These are phyloP conservation scores for Leishmania lainsoni DNA, from an alignment of 208 protist genomes.

Conservation along the genomic window DNA sequence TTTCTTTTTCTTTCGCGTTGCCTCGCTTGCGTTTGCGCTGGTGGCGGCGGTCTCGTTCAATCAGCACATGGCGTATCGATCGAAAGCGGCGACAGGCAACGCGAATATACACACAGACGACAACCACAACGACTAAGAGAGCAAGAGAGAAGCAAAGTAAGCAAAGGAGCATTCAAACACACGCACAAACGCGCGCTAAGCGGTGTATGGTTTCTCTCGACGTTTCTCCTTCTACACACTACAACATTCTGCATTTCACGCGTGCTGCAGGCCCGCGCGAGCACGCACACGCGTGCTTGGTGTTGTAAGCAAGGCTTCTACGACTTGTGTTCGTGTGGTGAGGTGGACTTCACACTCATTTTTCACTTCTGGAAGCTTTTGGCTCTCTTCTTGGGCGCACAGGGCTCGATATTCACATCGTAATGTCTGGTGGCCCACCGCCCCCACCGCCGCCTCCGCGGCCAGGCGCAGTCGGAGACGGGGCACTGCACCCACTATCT, in stretches of 20 bases:
- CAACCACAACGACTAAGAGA: not conserved
- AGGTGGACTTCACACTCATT: not conserved
- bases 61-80: not conserved
- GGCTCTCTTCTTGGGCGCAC: not conserved
- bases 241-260: not conserved
- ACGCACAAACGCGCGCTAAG: not conserved
- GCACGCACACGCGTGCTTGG: not conserved
- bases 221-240: not conserved
- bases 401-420: no score
- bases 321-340: not conserved
- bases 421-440: constrained; percentile 11
- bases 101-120: not conserved
- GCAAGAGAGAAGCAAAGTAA: not conserved
- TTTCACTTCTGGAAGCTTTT: not conserved
- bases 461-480: not conserved
- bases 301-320: no score
- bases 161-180: no score
- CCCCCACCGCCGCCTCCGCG: constrained; percentile 24
- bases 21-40: not conserved
- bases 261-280: not conserved
- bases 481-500: constrained; percentile 6
- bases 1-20: not conserved
- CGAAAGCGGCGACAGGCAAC: not conserved
- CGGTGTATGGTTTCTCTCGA: not conserved
- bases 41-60: not conserved